Conservation (phyloP, 192 early-diverging fungal genomes). For the Jimgerdemannia lactiflua region DNA sequence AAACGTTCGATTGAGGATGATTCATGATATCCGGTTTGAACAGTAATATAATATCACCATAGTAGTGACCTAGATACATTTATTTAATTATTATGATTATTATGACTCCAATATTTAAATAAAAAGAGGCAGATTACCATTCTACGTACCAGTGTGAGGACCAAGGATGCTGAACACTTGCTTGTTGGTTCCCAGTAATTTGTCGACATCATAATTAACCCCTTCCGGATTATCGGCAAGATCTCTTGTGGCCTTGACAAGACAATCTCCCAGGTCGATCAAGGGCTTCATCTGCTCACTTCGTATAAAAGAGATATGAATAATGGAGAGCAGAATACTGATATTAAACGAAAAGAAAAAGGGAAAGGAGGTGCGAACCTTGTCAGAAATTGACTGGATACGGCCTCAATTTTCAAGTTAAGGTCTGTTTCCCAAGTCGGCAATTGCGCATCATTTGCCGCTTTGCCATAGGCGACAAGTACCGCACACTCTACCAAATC, state of each 20-base stretch:
- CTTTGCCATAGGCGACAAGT: neutral
- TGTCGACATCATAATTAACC: neutral
- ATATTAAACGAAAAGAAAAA: neutral
- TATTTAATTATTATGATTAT: neutral
- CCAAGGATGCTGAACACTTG: neutral
- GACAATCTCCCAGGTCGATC: neutral
- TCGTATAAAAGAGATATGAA: neutral
- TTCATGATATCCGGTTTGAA: neutral
- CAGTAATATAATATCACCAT: neutral
- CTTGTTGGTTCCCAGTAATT: neutral
- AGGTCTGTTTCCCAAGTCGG: neutral
- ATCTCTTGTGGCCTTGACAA: neutral
- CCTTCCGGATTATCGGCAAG: neutral
- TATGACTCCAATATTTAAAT: neutral
- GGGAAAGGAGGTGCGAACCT: neutral
- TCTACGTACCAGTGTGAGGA: neutral
- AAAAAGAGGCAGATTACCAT: neutral
- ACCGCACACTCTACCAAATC: neutral
- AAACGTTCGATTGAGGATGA: neutral
- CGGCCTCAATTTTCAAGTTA: neutral
- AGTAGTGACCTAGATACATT: neutral
- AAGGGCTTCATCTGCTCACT: neutral
- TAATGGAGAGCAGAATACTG: neutral
- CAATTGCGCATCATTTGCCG: neutral
- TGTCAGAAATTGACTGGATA: neutral